These are phyloP conservation scores for Neurospora discreta DNA, from an alignment of 495 filamentous ascomycete species.

Conservation along the genomic window DNA sequence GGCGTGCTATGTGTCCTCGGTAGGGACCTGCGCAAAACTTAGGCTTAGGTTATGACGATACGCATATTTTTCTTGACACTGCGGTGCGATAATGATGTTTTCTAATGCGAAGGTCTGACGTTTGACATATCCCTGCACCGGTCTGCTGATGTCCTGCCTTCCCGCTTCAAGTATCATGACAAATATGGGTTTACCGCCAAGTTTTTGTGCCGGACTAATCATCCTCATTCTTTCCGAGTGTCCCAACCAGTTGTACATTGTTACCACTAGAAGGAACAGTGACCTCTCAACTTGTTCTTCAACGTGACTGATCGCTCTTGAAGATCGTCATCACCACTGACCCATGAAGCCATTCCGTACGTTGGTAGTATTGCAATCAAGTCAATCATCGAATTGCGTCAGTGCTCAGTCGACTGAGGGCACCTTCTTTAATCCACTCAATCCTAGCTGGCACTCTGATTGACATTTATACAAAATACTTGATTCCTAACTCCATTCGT, in stretches of 20 bases:
- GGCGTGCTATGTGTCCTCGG: neutral
- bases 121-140: neutral
- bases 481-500: neutral
- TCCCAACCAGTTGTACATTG: neutral
- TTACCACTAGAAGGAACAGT: neutral
- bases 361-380: neutral
- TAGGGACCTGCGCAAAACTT: neutral
- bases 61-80: neutral
- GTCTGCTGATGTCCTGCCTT: neutral
- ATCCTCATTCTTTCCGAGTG: neutral
- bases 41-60: neutral
- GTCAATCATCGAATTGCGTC: neutral
- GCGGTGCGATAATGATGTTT: neutral
- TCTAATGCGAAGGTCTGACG: neutral
- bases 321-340: neutral
- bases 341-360: neutral
- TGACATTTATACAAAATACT: neutral
- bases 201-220: neutral
- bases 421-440: too few species aligned
- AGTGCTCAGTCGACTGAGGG: neutral
- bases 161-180: neutral
- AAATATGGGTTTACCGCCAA: neutral
- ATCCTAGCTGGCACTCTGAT: too few species aligned
- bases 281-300: neutral
- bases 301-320: neutral